These are phyloP conservation scores for Podospora conica DNA, from an alignment of 495 filamentous ascomycete genomes.

Conservation along the genomic window DNA sequence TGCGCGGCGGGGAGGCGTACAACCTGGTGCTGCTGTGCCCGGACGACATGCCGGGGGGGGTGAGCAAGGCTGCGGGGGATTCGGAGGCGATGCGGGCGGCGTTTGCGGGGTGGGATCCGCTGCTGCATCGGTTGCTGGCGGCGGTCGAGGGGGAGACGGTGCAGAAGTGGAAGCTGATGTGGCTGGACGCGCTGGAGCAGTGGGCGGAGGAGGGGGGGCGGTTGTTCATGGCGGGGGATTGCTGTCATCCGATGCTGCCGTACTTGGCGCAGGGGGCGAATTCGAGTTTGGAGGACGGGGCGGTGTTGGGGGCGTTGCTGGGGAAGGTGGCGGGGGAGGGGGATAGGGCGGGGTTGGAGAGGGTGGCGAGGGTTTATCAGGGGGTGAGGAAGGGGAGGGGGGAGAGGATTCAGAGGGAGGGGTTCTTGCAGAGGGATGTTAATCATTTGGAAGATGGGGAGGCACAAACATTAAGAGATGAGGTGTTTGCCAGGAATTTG, in stretches of 20 bases:
- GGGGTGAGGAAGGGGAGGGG: constrained; percentile 54
- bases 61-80: constrained; percentile 39
- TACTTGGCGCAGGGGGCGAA: constrained; percentile 60
- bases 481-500: constrained; percentile 40
- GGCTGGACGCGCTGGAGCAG: constrained; percentile 31
- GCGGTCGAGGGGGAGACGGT: constrained; percentile 35
- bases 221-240: constrained; percentile 49
- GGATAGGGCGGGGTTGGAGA: constrained; percentile 38
- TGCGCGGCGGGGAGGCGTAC: constrained; percentile 45
- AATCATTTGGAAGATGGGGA: constrained; percentile 55
- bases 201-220: constrained; percentile 38
- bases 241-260: constrained; percentile 63
- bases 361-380: constrained; percentile 53
- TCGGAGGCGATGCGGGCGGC: constrained; percentile 44
- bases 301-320: constrained; percentile 44
- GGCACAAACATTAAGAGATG: constrained; percentile 48
- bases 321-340: constrained; percentile 48
- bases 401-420: constrained; percentile 48
- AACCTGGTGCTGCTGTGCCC: constrained; percentile 54
- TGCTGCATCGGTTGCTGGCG: constrained; percentile 40
- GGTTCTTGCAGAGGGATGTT: constrained; percentile 47
- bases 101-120: constrained; percentile 50
- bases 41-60: constrained; percentile 42
- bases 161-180: constrained; percentile 50
- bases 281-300: constrained; percentile 50